Evolutionary conservation across 371 early-diverging fungal species (phyloP), one percentile per base, ranked within the genome.

Genomic region (Mortierella sp.): DNA sequence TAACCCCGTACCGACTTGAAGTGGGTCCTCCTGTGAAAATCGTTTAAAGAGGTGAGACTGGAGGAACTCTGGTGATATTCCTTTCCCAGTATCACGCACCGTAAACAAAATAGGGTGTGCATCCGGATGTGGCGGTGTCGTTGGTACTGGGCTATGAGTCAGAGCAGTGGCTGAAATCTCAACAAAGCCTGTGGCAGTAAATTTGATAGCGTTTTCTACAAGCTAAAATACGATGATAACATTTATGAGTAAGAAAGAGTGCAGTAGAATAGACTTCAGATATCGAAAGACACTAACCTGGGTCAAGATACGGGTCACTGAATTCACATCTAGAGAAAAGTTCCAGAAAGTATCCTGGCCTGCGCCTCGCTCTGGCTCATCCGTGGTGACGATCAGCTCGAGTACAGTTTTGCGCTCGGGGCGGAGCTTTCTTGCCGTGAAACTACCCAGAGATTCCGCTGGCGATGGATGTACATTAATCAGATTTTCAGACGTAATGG

Each of bases 141-240:
- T 70, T 0, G 69, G 70, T 22, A 69, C 38, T 15, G 74, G 55
- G 24, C 67, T 70, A 52, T 58, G 67, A 1, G 71, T 58, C 7
- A 70, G 53, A 9, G 80, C 38, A 10, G 65, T 47, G 7, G 74
- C 70, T 3, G 84, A 84, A 1, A 85, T 41, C 32, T 84, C 82
- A 4, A 85, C 84, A 59, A 73, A 85, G 1, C 85, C 85, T 5
- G 82, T 40, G 16, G 69, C 67, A 6, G 85, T 85, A 58, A 85
- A 85, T 65, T 85, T 85, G 64, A 85, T 74, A n/a, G 85, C 82
- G 40, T 85, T 85, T 50, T 82, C 84, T 48, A 70, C 68, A 8
- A 80, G 72, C 81, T 80, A 50, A 15, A 32, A 53, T 1, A 40
- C 24, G 57, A 16, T 13, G 50, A 50, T n/a, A 13, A 3, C 43